Evolutionary conservation across 2,329 filamentous ascomycete species (phyloP).

Genomic region (Colletotrichum magnum): DNA sequence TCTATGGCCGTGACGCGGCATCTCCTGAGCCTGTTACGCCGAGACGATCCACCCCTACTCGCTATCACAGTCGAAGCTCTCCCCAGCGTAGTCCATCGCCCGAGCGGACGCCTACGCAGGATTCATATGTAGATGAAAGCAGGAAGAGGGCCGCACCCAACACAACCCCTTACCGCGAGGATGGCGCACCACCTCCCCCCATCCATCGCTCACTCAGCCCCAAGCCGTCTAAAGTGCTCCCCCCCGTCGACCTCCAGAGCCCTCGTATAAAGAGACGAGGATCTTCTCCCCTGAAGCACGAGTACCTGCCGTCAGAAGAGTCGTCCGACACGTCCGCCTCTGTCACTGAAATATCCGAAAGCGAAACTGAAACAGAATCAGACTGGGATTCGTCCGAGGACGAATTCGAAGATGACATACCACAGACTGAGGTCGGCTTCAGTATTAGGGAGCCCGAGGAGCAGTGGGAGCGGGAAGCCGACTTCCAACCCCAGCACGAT

Average conservation of each 20-base stretch:
- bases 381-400: conserved; percentile 67
- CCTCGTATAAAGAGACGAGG: conserved; percentile 75
- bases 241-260: conserved; percentile 62
- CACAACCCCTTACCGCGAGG: conserved; percentile 59
- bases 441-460: conserved; percentile 62
- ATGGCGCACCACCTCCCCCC: conserved; percentile 70
- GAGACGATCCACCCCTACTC: conserved; percentile 52
- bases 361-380: conserved; percentile 54
- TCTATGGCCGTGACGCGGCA: conserved; percentile 24
- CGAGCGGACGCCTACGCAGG: conserved; percentile 56
- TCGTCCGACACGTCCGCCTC: conserved; percentile 75
- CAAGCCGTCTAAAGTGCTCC: conserved; percentile 55
- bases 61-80: conserved; percentile 50
- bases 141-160: conserved; percentile 52
- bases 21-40: conserved; percentile 45
- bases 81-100: conserved; percentile 47
- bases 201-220: conserved; percentile 63
- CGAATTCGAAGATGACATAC: conserved; percentile 71
- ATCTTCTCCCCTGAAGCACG: conserved; percentile 96
- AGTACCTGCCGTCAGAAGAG: conserved; percentile 88
- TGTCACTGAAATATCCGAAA: conserved; percentile 56
- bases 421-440: conserved; percentile 70
- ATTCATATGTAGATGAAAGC: conserved; percentile 52
- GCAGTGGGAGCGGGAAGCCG: conserved; percentile 44
- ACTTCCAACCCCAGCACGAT: conserved; percentile 42